These are phyloP conservation scores for Trapa bicornis DNA, from an alignment of 345 rosid species.

Conservation along the genomic window DNA sequence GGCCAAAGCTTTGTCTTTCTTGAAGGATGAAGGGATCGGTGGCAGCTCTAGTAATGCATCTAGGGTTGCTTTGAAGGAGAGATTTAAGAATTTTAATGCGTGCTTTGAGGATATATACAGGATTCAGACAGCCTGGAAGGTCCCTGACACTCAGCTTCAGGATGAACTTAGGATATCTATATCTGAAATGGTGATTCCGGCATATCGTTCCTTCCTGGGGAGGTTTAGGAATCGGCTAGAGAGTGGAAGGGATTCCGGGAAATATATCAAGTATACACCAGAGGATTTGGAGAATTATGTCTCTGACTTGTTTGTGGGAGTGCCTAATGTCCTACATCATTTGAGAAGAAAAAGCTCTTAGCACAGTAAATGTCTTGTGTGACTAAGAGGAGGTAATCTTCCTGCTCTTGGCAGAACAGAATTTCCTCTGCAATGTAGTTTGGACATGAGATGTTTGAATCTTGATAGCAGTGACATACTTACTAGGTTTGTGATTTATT, in stretches of 20 bases:
- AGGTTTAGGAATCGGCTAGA: slow-evolving; percentile 72
- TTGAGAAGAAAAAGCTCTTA: slow-evolving; percentile 58
- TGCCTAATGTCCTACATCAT: slow-evolving; percentile 65
- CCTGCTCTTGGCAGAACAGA: too few relatives aligned
- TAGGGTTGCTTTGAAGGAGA: slow-evolving; percentile 68
- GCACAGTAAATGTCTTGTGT: slow-evolving; percentile 1
- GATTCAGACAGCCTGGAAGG: slow-evolving; percentile 91
- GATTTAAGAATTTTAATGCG: slow-evolving; percentile 74
- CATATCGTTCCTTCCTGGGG: slow-evolving; percentile 79
- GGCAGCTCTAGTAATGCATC: slow-evolving; percentile 54
- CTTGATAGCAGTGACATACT: too few relatives aligned
- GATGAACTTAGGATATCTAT: slow-evolving; percentile 88
- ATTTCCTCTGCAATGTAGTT: too few relatives aligned
- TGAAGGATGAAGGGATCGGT: slow-evolving; percentile 71
- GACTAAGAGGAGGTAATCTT: too few relatives aligned
- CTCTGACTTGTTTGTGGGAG: slow-evolving; percentile 77
- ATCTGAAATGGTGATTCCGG: slow-evolving; percentile 76
- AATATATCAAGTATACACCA: slow-evolving; percentile 82
- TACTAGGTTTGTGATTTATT: too few relatives aligned
- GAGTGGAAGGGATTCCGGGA: slow-evolving; percentile 72
- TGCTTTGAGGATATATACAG: slow-evolving; percentile 84
- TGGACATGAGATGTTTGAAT: too few relatives aligned
- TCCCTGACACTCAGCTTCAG: slow-evolving; percentile 82
- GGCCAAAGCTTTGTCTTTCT: slow-evolving; percentile 60
- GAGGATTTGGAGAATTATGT: slow-evolving; percentile 82